These are phyloP conservation scores for Saccharomycopsis vini DNA, from an alignment of 805 yeast genomes.

Conservation along the genomic window DNA sequence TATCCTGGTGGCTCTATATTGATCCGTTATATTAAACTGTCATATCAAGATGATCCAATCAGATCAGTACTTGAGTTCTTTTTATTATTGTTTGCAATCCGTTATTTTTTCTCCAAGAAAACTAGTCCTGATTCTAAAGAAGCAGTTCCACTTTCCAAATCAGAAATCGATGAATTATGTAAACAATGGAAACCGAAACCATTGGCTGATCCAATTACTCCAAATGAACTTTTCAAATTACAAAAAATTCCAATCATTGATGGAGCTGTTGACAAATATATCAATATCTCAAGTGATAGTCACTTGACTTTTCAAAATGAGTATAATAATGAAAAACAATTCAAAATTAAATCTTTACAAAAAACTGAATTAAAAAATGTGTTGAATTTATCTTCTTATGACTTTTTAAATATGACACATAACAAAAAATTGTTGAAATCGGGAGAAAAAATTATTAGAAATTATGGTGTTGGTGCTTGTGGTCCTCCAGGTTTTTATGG, in stretches of 20 bases:
- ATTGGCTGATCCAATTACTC: slow-evolving; percentile 45
- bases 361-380: slow-evolving; percentile 28
- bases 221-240: slow-evolving; percentile 53
- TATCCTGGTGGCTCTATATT: slow-evolving; percentile 19
- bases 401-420: slow-evolving; percentile 56
- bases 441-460: slow-evolving; percentile 50
- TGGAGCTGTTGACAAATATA: slow-evolving; percentile 41
- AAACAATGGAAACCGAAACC: slow-evolving; percentile 93
- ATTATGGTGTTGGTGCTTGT: slow-evolving; percentile 94
- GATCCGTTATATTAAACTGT: slow-evolving; percentile 66
- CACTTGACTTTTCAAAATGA: slow-evolving; percentile 22
- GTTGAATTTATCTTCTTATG: slow-evolving; percentile 61
- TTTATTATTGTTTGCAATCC: slow-evolving; percentile 70
- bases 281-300: slow-evolving; percentile 25
- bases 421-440: slow-evolving; percentile 38
- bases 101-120: slow-evolving; percentile 71
- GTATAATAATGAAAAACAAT: slow-evolving; percentile 21
- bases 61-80: slow-evolving; percentile 75
- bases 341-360: slow-evolving; percentile 24
- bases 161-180: slow-evolving; percentile 73
- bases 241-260: slow-evolving; percentile 53
- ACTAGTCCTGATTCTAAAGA: slow-evolving; percentile 55
- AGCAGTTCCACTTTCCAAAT: slow-evolving; percentile 49
- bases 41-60: slow-evolving; percentile 90
- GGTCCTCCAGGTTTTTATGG: slow-evolving; percentile 98